Conservation (phyloP, 768 basidiomycete genomes). For the Gloeopeniophorella convolvens region DNA sequence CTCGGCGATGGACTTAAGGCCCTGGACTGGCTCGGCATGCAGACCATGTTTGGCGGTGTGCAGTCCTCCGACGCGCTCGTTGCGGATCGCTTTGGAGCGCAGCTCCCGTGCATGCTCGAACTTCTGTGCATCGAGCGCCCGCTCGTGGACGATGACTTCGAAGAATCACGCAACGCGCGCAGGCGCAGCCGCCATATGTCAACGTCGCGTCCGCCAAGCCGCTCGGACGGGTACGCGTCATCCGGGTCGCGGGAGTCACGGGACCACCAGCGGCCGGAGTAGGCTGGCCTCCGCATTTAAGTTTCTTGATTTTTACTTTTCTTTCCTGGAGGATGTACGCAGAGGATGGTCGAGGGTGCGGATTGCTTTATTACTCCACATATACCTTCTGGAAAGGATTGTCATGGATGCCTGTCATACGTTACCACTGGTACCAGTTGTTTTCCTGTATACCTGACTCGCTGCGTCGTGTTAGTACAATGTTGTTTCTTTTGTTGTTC, state of each 20-base stretch:
- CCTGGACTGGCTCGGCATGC: constrained; percentile 56
- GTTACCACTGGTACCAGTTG: neutral
- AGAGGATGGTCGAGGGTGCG: too few species aligned
- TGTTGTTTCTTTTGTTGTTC: too few species aligned
- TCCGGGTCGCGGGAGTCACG: constrained; percentile 1
- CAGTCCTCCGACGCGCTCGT: constrained; percentile 38
- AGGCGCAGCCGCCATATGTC: constrained; percentile 12
- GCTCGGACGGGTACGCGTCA: constrained; percentile 1
- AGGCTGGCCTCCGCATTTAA: neutral
- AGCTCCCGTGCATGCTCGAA: constrained; percentile 54
- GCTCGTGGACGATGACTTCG: constrained; percentile 39
- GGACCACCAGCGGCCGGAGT: neutral
- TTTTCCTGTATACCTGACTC: neutral
- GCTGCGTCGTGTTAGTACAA: neutral
- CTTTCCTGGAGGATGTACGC: too few species aligned
- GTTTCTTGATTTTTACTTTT: too few species aligned
- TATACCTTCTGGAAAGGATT: neutral
- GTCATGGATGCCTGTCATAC: neutral
- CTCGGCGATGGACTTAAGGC: constrained; percentile 58
- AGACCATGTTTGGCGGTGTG: constrained; percentile 62
- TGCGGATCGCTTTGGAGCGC: constrained; percentile 35
- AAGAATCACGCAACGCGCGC: constrained; percentile 36
- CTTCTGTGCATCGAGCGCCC: constrained; percentile 44
- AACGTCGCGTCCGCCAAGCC: constrained; percentile 12
- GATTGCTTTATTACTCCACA: too few species aligned